Base-by-base conservation (phyloP, 805 yeast genomes). In the Kuraishia molischiana region DNA sequence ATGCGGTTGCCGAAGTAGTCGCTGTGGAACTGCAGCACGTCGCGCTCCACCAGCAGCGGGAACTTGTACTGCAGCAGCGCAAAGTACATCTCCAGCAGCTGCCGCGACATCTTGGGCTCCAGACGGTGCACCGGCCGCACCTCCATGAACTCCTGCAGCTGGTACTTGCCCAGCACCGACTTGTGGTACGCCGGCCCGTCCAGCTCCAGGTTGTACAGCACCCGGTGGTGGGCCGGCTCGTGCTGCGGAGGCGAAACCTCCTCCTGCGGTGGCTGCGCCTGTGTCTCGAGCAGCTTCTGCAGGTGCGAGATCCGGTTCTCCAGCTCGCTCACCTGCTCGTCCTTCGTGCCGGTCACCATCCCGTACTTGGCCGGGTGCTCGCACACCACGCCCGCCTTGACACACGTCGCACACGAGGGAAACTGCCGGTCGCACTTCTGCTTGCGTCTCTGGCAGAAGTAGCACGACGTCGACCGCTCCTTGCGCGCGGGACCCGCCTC, bases 401-500 rank as follows among this genome's bases (percentile, higher is more conserved):
- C 57, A 56, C 85, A 79, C 31, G 77, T 75, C 4, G 83, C 73
- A 48, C 85, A 78, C 35, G 74, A 64, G 5, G 85, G 85, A 10
- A 69, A 53, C 35, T 79, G 62, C 39, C 77, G 83, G 46, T 79
- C 84, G 57, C 85, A 78, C 49, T 74, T 72, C 47, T 75, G 79
- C 47, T 74, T 74, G 36, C 79, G 54, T 51, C 70, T 69, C 45
- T 74, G 77, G 41, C 81, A 75, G 18, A 74, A 48, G 29, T 66
- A 54, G 47, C 81, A 75, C 2, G 79, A 69, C 4, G 77, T 68
- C 9, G 78, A 72, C 37, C 80, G 63, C 4, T 77, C 74, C 43
- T 67, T 72, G n/a, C n/a, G n/a, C n/a, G n/a, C n/a, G n/a, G n/a
- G n/a, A n/a, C n/a, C n/a, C n/a, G n/a, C n/a, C n/a, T n/a, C n/a